Base-by-base conservation (phyloP, 768 basidiomycete species). In the Termitomyces sp. region DNA sequence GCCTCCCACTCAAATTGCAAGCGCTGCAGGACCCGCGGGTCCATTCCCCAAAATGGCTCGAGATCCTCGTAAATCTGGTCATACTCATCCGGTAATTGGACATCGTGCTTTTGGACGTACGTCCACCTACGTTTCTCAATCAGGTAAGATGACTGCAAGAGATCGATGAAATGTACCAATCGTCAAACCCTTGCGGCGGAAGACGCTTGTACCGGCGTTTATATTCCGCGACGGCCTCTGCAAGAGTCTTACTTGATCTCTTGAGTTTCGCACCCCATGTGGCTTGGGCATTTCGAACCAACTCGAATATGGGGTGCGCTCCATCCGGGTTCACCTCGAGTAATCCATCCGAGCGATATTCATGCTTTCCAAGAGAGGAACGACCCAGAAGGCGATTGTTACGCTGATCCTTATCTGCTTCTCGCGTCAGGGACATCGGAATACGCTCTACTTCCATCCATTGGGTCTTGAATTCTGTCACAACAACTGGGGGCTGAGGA, bases 81-180 rank as follows among this genome's bases (percentile, higher is more conserved):
- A 65, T 91, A 95, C 64, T 95, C 94, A 68, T 96, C 94, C 11
- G 88, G 78, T 43, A 94, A 81, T 62, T 83, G 81, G 33, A 91
- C 83, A 10, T 80, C 69, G 68, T 92, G 78, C 48, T 79, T 73
- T 63, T 79, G 71, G 33, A 84, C 87, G 66, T 75, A 78, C 3
- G 55, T 60, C 78, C 76, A 79, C 76, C 75, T 75, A 5, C 26
- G 21, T 15, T 28, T 28, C 19, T 23, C 50, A n/a, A 35, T 37
- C n/a, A 31, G 3, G 2, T 14, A 19, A 12, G 12, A 37, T 30
- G 19, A 14, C 31, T 0, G n/a, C 7, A 15, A 10, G 17, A 53
- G 41, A 15, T 17, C 23, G 17, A 8, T 3, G 3, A 33, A 4
- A 51, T 23, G 11, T 10, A 51, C 50, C 50, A 51, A 23, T 51